These are phyloP conservation scores for Boletus insuetus DNA, from an alignment of 768 basidiomycete genomes.

Conservation along the genomic window DNA sequence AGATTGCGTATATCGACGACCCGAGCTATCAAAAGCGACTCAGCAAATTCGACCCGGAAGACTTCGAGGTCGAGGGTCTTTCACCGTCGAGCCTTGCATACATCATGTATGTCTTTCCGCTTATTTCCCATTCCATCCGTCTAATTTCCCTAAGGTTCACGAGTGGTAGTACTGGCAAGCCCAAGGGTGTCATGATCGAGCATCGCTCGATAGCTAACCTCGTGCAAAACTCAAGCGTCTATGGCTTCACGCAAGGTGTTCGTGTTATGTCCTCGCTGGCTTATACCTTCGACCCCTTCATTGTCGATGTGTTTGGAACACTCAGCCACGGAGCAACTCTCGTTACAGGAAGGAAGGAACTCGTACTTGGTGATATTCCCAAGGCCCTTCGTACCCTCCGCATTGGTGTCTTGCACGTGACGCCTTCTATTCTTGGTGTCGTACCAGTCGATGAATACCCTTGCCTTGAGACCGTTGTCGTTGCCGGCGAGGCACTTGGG, in stretches of 20 bases:
- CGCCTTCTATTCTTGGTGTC: constrained; percentile 30
- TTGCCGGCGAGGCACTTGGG: constrained; percentile 24
- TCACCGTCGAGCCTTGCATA: constrained; percentile 22
- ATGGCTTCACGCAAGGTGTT: constrained; percentile 22
- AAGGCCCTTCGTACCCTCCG: constrained; percentile 27
- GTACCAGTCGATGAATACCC: constrained; percentile 27
- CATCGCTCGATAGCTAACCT: constrained; percentile 22
- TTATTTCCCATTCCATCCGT: neutral
- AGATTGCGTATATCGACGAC: constrained; percentile 31
- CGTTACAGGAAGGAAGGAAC: constrained; percentile 22
- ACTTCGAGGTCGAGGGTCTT: constrained; percentile 19
- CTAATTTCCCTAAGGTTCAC: constrained; percentile 16
- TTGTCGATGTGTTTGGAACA: constrained; percentile 17
- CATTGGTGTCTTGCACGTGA: constrained; percentile 27
- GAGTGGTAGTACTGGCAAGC: constrained; percentile 24
- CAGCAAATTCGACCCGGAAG: constrained; percentile 10
- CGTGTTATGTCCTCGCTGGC: constrained; percentile 29
- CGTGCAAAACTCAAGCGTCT: constrained; percentile 19
- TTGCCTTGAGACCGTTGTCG: constrained; percentile 27
- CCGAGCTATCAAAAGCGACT: constrained; percentile 26
- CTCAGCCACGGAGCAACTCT: constrained; percentile 21
- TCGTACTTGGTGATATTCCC: constrained; percentile 30
- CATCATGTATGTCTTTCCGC: constrained; percentile 23
- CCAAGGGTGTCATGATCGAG: constrained; percentile 24
- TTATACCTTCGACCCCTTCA: constrained; percentile 30